Evolutionary conservation across 2,329 filamentous ascomycete species (phyloP).

Genomic region (Rhynchosporium agropyri): DNA sequence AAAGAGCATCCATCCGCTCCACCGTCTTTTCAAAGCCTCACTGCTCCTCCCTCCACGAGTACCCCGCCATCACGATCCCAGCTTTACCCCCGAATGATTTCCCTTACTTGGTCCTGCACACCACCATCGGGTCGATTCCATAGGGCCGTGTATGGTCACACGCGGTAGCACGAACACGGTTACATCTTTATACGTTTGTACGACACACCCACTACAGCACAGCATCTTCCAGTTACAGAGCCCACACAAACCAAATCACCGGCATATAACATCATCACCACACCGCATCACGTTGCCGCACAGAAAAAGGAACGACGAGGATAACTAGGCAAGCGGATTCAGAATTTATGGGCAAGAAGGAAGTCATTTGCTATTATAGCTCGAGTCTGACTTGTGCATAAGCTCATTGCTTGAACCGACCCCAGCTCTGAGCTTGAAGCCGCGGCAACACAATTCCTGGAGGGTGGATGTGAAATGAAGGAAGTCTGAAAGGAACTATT

Average conservation of each 20-base stretch:
- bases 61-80: conserved; percentile 9
- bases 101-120: not conserved
- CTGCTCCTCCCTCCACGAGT: not conserved
- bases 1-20: not conserved
- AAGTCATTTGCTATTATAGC: conserved; percentile 2
- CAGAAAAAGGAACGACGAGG: not conserved
- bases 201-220: not conserved
- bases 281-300: not conserved
- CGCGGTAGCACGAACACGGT: conserved; percentile 1
- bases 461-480: not conserved
- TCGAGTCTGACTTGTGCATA: not conserved
- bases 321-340: conserved; percentile 1
- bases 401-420: conserved; percentile 23
- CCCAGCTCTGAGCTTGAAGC: conserved; percentile 8
- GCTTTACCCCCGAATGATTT: conserved; percentile 2
- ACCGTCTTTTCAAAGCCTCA: not conserved
- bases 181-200: not conserved
- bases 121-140: conserved; percentile 5
- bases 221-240: not conserved
- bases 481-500: conserved; percentile 2
- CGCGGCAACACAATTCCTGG: conserved; percentile 2
- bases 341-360: conserved; percentile 18
- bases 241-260: not conserved
- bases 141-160: conserved; percentile 9
- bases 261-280: conserved; percentile 9